Evolutionary conservation across 176 grass and related monocot species (phyloP).

Genomic region (Eragrostis nindensis): DNA sequence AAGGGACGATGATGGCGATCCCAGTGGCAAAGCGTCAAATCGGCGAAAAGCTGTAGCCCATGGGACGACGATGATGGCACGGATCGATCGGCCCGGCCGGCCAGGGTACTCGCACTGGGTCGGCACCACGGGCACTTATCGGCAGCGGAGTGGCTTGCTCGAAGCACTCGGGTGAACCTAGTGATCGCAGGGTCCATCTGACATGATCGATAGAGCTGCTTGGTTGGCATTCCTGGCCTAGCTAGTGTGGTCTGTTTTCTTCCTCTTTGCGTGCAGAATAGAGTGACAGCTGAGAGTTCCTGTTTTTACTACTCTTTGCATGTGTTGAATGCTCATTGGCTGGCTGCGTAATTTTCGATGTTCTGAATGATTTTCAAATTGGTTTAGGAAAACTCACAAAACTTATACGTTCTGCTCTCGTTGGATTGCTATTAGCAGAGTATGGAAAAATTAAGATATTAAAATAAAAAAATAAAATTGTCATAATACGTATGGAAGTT

Average conservation of each 20-base stretch:
- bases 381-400: too few species aligned
- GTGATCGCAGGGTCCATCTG: not conserved
- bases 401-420: too few species aligned
- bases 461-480: too few species aligned
- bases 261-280: not conserved
- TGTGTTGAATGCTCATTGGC: too few species aligned
- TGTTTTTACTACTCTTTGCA: not conserved
- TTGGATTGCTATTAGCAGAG: too few species aligned
- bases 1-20: not conserved
- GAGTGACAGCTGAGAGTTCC: not conserved
- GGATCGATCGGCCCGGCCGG: not conserved
- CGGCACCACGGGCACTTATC: not conserved
- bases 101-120: not conserved
- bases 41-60: too few species aligned
- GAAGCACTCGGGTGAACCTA: not conserved
- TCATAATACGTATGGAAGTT: too few species aligned
- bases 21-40: not conserved
- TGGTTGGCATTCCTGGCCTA: too few species aligned
- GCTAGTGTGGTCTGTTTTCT: not conserved
- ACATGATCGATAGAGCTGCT: not conserved
- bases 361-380: too few species aligned
- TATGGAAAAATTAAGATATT: too few species aligned
- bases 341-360: too few species aligned
- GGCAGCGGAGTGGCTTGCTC: not conserved
- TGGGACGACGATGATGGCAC: not conserved